A percentile compares a stretch with the other conserved stretches of the same genome.
Evolutionary conservation across 192 early-diverging fungal species (phyloP).

Genomic region (Gaertneriomyces sp.): DNA sequence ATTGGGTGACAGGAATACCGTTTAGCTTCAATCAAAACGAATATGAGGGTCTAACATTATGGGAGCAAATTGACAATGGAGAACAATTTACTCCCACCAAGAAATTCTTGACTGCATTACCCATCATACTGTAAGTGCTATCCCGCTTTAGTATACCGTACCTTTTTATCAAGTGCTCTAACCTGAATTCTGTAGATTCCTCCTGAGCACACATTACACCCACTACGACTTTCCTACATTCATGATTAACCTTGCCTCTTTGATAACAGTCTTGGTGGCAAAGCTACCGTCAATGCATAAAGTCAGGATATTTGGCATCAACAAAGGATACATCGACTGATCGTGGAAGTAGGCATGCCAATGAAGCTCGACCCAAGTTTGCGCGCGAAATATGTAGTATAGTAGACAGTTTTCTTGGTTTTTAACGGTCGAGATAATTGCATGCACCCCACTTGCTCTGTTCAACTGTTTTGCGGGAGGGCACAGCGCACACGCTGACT

Average conservation of each 20-base stretch:
- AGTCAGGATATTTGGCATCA: conserved; percentile 94
- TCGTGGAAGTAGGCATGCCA: no score
- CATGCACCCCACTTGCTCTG: no score
- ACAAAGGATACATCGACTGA: conserved; percentile 41
- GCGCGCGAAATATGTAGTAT: no score
- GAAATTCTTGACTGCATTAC: conserved; percentile 94
- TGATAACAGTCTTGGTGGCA: conserved; percentile 81
- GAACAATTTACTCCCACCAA: conserved; percentile 97
- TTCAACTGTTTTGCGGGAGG: no score
- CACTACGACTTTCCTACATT: conserved; percentile 92
- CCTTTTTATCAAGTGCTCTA: not conserved
- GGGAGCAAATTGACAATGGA: conserved; percentile 99
- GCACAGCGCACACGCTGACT: no score
- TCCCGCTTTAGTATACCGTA: not conserved
- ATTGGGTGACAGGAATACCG: conserved; percentile 93
- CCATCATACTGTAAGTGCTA: conserved; percentile 81
- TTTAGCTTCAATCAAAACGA: conserved; percentile 93
- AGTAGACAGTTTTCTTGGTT: no score
- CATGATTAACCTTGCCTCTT: conserved; percentile 80
- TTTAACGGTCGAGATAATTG: no score
- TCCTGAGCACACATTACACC: conserved; percentile 92
- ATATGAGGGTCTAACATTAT: conserved; percentile 88
- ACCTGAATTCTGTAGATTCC: conserved; percentile 56
- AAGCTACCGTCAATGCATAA: conserved; percentile 79
- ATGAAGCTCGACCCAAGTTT: no score